A percentile compares a stretch with the other conserved stretches of the same genome.
Evolutionary conservation across 164 flowering plant genomes (phyloP).

Genomic region (Saururus chinensis): DNA sequence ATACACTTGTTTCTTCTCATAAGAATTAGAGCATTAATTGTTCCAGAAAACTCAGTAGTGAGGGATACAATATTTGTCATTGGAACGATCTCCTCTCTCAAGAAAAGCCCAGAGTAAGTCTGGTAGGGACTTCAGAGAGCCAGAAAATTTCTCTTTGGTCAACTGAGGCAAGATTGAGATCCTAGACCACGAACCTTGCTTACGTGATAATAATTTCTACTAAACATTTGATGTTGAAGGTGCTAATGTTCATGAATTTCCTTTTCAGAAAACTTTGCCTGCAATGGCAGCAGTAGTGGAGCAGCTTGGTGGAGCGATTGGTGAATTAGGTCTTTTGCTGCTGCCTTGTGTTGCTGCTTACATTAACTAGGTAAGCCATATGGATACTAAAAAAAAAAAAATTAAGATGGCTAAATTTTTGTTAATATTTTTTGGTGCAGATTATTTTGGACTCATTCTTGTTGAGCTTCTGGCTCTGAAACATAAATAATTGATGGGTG

Average conservation of each 20-base stretch:
- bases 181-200: no score
- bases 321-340: conserved; percentile 79
- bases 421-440: conserved; percentile 26
- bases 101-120: conserved; percentile 12
- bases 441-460: conserved; percentile 64
- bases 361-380: conserved; percentile 58
- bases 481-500: no score
- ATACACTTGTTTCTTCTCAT: no score
- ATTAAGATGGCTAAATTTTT: not conserved
- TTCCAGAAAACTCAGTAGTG: no score
- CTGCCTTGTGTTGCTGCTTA: conserved; percentile 97
- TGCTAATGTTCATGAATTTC: not conserved
- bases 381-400: not conserved
- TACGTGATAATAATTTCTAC: no score
- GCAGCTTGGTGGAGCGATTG: conserved; percentile 78
- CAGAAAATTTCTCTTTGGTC: no score
- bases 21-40: no score
- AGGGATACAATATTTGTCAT: no score
- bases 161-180: no score
- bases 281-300: conserved; percentile 90
- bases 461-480: conserved; percentile 51
- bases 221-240: not conserved
- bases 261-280: conserved; percentile 78
- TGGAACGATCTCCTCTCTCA: not conserved
- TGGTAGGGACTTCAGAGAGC: no score